phyloP scores from a whole-genome alignment of 2,329 filamentous ascomycete genomes.

The Oidium heveae region DNA sequence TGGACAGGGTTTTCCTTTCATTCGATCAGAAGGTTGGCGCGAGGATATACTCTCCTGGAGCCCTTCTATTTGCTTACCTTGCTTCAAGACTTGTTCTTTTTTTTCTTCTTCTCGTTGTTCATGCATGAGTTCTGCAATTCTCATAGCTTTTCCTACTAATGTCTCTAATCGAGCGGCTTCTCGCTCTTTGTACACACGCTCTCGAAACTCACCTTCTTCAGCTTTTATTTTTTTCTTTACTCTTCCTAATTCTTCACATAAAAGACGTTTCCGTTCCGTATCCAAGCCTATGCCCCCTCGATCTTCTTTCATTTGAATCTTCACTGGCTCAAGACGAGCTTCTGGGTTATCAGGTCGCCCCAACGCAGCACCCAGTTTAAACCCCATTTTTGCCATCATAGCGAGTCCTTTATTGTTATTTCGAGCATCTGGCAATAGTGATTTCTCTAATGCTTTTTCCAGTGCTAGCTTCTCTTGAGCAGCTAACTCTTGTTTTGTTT shows the following conservation, averaged over 20 bases:
- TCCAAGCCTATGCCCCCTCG: slow-evolving; percentile 66
- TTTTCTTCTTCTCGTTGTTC: slow-evolving; percentile 9
- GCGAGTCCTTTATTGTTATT: slow-evolving; percentile 61
- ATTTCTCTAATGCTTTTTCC: slow-evolving; percentile 52
- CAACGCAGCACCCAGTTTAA: slow-evolving; percentile 47
- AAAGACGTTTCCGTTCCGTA: slow-evolving; percentile 56
- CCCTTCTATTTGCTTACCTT: too few species aligned
- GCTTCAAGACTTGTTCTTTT: neutral
- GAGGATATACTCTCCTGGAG: too few species aligned
- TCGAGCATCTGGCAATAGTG: slow-evolving; percentile 31
- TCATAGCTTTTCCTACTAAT: slow-evolving; percentile 54
- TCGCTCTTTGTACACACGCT: slow-evolving; percentile 42
- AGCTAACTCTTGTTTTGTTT: slow-evolving; percentile 66
- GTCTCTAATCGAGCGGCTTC: slow-evolving; percentile 43
- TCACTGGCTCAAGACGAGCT: slow-evolving; percentile 41
- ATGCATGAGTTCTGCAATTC: slow-evolving; percentile 50
- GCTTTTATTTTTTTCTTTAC: slow-evolving; percentile 34
- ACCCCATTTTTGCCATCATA: slow-evolving; percentile 96
- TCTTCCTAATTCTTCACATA: slow-evolving; percentile 33
- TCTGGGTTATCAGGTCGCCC: slow-evolving; percentile 30
- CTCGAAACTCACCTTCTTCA: slow-evolving; percentile 46
- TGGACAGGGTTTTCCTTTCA: slow-evolving; percentile 11
- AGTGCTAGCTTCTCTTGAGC: slow-evolving; percentile 45
- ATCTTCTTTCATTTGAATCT: slow-evolving; percentile 51
- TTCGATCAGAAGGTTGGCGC: neutral